A percentile compares a stretch with the other conserved stretches of the same genome.
phyloP scores from a whole-genome alignment of 257 asterid genomes.

The Leonotis leonurus region DNA sequence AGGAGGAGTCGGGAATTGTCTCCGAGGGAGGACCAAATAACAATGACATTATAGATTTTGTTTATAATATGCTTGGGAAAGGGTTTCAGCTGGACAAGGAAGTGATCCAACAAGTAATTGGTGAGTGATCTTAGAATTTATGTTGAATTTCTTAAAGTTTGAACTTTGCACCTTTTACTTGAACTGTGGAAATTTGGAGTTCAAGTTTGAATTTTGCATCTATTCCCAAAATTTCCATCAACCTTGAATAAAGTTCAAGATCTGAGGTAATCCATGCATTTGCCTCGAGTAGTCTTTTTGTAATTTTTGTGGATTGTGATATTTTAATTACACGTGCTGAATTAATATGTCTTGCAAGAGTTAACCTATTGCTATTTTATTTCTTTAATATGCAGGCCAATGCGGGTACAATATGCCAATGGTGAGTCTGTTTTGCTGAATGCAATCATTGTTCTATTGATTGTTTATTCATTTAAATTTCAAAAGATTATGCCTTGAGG shows the following conservation, averaged over 20 bases:
- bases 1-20: conserved; percentile 16
- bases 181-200: background rate
- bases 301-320: background rate
- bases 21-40: conserved; percentile 34
- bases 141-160: background rate
- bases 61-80: conserved; percentile 65
- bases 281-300: background rate
- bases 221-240: no score
- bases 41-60: conserved; percentile 45
- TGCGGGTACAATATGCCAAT: conserved; percentile 63
- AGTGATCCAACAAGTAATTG: conserved; percentile 55
- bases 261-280: conserved; percentile 5
- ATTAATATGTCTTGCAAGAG: conserved; percentile 8
- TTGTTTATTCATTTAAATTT: background rate
- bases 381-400: conserved; percentile 57
- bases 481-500: background rate
- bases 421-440: conserved; percentile 35
- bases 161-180: background rate
- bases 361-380: conserved; percentile 19
- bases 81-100: conserved; percentile 58
- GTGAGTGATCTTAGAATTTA: conserved; percentile 29
- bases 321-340: conserved; percentile 10
- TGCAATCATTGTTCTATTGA: background rate
- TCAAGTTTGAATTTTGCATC: no score
- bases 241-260: no score